Evolutionary conservation across 495 filamentous ascomycete species (phyloP).

Genomic region (Thermochaetoides thermophila): DNA sequence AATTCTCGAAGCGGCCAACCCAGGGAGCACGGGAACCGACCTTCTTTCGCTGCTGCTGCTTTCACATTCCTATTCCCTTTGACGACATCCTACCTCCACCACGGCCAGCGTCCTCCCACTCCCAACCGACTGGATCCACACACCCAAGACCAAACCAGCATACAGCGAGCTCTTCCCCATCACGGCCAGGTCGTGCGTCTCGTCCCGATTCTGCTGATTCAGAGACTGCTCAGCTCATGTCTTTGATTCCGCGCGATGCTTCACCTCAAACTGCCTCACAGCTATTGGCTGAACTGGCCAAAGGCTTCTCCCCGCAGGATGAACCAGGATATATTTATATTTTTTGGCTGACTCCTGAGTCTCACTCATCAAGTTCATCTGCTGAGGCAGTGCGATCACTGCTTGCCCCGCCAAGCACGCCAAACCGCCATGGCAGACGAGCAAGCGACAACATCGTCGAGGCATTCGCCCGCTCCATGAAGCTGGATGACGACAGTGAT

Average conservation of each 20-base stretch:
- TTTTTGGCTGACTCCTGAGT: slow-evolving; percentile 70
- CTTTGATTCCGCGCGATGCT: slow-evolving; percentile 49
- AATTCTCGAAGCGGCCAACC: no score
- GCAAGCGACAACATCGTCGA: background rate
- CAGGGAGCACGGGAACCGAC: no score
- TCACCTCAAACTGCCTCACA: slow-evolving; percentile 48
- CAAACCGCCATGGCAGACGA: slow-evolving; percentile 11
- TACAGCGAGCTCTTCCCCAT: slow-evolving; percentile 11
- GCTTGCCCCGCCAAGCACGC: slow-evolving; percentile 29
- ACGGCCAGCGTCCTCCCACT: slow-evolving; percentile 26
- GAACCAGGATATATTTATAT: slow-evolving; percentile 95
- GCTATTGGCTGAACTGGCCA: slow-evolving; percentile 61
- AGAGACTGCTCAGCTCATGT: slow-evolving; percentile 40
- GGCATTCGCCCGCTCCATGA: slow-evolving; percentile 1
- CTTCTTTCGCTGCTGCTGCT: slow-evolving; percentile 25
- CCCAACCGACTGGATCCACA: no score
- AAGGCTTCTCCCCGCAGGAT: slow-evolving; percentile 63
- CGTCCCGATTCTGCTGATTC: slow-evolving; percentile 21
- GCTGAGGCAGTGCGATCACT: slow-evolving; percentile 44
- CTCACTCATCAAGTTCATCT: slow-evolving; percentile 33
- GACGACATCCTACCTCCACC: slow-evolving; percentile 21
- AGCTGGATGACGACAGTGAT: slow-evolving; percentile 3
- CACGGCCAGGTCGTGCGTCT: slow-evolving; percentile 23
- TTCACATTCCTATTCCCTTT: slow-evolving; percentile 21
- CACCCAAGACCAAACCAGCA: slow-evolving; percentile 10